These are phyloP conservation scores for maize (Zea mays) DNA, from an alignment of 176 grass and related monocot species.

Conservation along the genomic window DNA sequence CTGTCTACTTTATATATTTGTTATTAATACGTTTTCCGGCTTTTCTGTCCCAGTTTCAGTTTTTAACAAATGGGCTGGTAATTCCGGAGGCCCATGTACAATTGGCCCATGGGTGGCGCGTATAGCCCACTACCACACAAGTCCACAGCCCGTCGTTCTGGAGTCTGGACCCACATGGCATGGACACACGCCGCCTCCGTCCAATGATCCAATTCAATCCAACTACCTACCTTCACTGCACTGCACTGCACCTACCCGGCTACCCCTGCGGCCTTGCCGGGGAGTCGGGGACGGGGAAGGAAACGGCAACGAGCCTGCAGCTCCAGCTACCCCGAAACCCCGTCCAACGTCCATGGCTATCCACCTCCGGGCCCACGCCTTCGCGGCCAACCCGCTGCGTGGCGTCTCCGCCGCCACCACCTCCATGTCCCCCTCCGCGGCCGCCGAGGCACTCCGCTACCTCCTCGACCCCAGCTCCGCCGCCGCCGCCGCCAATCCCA, in stretches of 20 bases:
- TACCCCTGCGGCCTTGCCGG: not conserved
- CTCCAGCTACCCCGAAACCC: not conserved
- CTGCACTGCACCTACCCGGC: too few relatives aligned
- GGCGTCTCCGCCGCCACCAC: conserved; percentile 40
- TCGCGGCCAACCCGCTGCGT: conserved; percentile 75
- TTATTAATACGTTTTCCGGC: too few relatives aligned
- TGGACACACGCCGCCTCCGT: not conserved
- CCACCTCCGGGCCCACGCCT: conserved; percentile 68
- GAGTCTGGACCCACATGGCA: too few relatives aligned
- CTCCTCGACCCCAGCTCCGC: conserved; percentile 41
- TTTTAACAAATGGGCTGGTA: too few relatives aligned
- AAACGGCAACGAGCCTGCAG: not conserved
- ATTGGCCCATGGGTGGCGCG: too few relatives aligned
- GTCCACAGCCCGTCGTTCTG: too few relatives aligned
- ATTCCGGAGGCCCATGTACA: too few relatives aligned
- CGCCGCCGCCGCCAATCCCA: not conserved
- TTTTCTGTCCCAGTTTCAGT: too few relatives aligned
- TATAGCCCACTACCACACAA: too few relatives aligned
- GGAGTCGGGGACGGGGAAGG: not conserved
- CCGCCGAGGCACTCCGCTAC: conserved; percentile 47
- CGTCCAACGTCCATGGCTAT: conserved; percentile 57
- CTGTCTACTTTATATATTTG: too few relatives aligned
- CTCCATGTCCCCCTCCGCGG: conserved; percentile 39
- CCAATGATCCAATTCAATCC: not conserved
- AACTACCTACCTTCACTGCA: too few relatives aligned